Evolutionary conservation across 805 yeast genomes (phyloP), one percentile per base, ranked within the genome.

Genomic region (Saturnispora saitoi): DNA sequence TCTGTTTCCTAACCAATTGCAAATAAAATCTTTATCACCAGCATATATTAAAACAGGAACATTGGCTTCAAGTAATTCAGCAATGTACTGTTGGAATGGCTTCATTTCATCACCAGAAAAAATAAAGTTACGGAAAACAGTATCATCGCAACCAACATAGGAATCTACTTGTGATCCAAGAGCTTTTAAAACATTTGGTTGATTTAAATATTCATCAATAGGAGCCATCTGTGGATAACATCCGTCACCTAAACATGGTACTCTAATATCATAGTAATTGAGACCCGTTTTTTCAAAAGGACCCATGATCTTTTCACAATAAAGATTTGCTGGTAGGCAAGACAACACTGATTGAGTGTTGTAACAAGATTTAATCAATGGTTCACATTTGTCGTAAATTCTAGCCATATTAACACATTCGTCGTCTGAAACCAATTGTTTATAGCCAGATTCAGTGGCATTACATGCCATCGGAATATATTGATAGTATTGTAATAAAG

Each of bases 1-100:
- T 61, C 80, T 78, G 66, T 89, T 89, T 55, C 97, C 98, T 61
- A 91, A 76, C 96, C 96, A 90, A 72, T 91, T 90, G 71, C 97
- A 90, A 63, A 90, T 90, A 68, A 82, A 90, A 68, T 90, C 98
- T 70, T 88, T 87, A 70, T 90, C 96, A 62, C 98, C 98, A 14
- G 96, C 96, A 59, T 90, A 91, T 53, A 91, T 75, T 64, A 91
- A 75, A 24, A 89, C 90, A 3, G 96, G 96, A 44, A 90, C 59
- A 10, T 75, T 83, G 22, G 74, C 64, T 53, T 88, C 89, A 57
- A 91, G 75, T 53, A 89, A 69, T 42, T 79, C 80, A 22, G 81
- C 72, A 36, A 91, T 87, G 45, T 78, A 80, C 57, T 73, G 76
- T 63, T 87, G 93, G 75, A 81, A 88, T 24, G 96, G 96, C 66